A percentile compares a stretch with the other conserved stretches of the same genome.
phyloP scores from a whole-genome alignment of 2,329 filamentous ascomycete genomes.

The Hypoxylon sp. region DNA sequence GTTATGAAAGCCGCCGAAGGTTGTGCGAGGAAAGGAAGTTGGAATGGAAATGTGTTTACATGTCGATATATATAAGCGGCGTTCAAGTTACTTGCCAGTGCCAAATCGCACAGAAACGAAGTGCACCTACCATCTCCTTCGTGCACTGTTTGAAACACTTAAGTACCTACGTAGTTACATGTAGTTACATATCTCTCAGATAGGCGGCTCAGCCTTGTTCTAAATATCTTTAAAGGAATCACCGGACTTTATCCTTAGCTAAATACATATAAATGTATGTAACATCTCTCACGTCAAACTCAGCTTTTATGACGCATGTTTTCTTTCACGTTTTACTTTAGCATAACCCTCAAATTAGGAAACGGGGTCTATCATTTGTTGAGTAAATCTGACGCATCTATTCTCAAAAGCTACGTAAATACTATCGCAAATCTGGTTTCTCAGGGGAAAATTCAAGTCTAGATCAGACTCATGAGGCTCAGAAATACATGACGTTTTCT shows the following conservation, averaged over 20 bases:
- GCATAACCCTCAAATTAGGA: too few species aligned
- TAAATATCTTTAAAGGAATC: too few species aligned
- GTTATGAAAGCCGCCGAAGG: background rate
- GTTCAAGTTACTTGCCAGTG: background rate
- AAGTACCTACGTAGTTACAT: background rate
- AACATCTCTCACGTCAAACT: too few species aligned
- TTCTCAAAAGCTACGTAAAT: background rate
- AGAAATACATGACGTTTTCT: background rate
- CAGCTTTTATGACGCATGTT: background rate
- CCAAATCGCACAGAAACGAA: background rate
- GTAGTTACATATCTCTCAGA: too few species aligned
- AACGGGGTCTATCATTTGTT: too few species aligned
- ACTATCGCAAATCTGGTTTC: background rate
- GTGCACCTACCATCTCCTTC: background rate
- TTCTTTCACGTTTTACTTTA: too few species aligned
- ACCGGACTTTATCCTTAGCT: too few species aligned
- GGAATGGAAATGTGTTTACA: background rate
- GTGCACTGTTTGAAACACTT: background rate
- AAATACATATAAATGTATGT: too few species aligned
- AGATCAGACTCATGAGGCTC: background rate
- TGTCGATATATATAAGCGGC: background rate
- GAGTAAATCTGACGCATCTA: background rate
- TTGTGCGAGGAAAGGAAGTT: background rate
- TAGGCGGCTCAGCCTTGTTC: too few species aligned
- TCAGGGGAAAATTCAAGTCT: background rate